phyloP scores from a whole-genome alignment of 2,329 filamentous ascomycete genomes.

The Microdochium nivale region DNA sequence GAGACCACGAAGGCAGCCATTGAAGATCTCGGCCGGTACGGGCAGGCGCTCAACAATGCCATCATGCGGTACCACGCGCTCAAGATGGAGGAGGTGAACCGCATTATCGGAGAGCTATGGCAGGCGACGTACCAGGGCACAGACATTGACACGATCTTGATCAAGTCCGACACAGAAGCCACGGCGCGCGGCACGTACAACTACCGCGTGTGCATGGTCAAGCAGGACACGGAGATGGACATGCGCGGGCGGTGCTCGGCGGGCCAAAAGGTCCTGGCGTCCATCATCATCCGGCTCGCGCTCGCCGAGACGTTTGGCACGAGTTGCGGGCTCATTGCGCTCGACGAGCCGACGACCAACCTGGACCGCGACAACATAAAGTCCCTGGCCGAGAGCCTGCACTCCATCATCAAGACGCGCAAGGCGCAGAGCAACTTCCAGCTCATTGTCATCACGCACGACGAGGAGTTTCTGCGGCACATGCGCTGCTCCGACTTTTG shows the following conservation, averaged over 20 bases:
- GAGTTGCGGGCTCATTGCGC: slow-evolving; percentile 90
- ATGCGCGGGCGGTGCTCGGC: slow-evolving; percentile 97
- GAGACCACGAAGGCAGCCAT: slow-evolving; percentile 89
- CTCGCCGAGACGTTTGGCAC: slow-evolving; percentile 94
- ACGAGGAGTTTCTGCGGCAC: slow-evolving; percentile 86
- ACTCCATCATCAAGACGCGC: slow-evolving; percentile 77
- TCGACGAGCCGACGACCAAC: slow-evolving; percentile 97
- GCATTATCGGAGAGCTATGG: slow-evolving; percentile 94
- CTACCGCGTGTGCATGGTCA: slow-evolving; percentile 96
- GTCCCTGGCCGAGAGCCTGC: slow-evolving; percentile 74
- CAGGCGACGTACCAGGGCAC: slow-evolving; percentile 93
- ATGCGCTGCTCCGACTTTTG: slow-evolving; percentile 94
- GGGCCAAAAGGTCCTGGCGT: slow-evolving; percentile 91
- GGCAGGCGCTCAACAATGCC: slow-evolving; percentile 80
- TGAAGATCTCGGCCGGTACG: slow-evolving; percentile 79
- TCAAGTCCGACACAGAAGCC: slow-evolving; percentile 80
- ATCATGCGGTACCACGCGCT: slow-evolving; percentile 94
- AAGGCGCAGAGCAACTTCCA: slow-evolving; percentile 91
- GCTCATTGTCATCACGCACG: slow-evolving; percentile 96
- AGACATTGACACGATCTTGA: slow-evolving; percentile 93
- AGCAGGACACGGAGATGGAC: slow-evolving; percentile 96
- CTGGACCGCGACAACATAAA: slow-evolving; percentile 92
- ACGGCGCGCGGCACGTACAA: slow-evolving; percentile 80
- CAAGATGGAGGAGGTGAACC: slow-evolving; percentile 98
- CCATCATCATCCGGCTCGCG: slow-evolving; percentile 94